Evolutionary conservation across 352 stramenopile genomes (phyloP), one percentile per base, ranked within the genome.

Genomic region (Hyaloperonospora arabidopsidis): DNA sequence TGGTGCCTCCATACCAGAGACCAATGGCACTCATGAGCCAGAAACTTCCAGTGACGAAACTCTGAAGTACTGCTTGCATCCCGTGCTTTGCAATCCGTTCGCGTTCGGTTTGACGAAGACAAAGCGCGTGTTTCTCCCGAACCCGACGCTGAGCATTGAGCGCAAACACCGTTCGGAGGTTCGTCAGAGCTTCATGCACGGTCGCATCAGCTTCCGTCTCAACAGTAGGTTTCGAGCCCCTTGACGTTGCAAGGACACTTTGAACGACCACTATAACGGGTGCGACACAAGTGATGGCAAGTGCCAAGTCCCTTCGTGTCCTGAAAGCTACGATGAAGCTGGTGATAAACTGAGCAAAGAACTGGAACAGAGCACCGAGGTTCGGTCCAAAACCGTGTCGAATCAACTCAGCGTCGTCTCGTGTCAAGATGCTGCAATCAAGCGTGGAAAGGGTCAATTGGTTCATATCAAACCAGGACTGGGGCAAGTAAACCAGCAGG

Each of bases 121-220:
- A 52, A 34, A 57, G 17, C 4, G 64, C 49, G 22, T 69, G 59
- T n/a, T 64, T 64, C 32, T 64, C 49, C 3, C 61, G 60, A 0
- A 56, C 60, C 2, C 48, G 51, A n/a, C 64, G 64, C 13, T 68
- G 56, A 7, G 60, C 64, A 21, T 72, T 69, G 11, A 72, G 59
- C 2, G 60, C 60, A 28, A 59, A 13, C n/a, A 72, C n/a, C 13
- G 61, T 68, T 34, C 51, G 59, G 39, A 72, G 57, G 22, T 67
- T 61, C 32, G 28, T 52, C 15, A 72, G 40, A 15, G 60, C 64
- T 61, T 72, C 64, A 21, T 38, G 17, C 2, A 56, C 64, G 22
- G 66, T 49, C 8, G 34, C 39, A 22, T 59, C 51, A 1, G 55
- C 63, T 49, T 72, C 61, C 10, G 45, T 49, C 10, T 65, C 52